Evolutionary conservation across 306 rosid genomes (phyloP).

Genomic region (Begonia masoniana): DNA sequence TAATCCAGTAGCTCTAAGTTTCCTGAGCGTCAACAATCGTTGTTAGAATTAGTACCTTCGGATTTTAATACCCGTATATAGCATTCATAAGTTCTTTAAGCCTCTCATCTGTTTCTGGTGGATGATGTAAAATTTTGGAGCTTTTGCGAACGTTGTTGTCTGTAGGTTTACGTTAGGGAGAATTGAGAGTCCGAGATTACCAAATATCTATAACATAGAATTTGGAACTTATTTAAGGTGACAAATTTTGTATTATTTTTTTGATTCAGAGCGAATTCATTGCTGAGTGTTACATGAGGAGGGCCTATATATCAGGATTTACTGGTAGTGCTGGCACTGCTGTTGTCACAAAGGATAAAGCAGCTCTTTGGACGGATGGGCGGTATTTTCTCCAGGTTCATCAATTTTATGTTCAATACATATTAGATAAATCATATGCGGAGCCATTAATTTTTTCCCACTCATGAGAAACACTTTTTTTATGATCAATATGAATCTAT

Average conservation of each 20-base stretch:
- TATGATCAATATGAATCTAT: no score
- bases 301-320: slow-evolving; percentile 74
- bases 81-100: no score
- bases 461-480: no score
- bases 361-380: slow-evolving; percentile 98
- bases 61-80: no score
- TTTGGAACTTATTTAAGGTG: not conserved
- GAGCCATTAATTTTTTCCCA: no score
- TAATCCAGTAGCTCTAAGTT: no score
- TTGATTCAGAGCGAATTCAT: slow-evolving; percentile 79
- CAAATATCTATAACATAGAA: no score
- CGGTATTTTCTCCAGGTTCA: slow-evolving; percentile 92
- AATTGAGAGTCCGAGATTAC: not conserved
- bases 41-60: no score
- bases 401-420: no score
- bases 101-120: not conserved
- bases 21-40: no score
- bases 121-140: not conserved
- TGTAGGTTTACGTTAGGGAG: not conserved
- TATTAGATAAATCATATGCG: no score
- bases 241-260: not conserved
- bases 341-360: slow-evolving; percentile 75
- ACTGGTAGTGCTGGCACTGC: slow-evolving; percentile 95
- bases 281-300: slow-evolving; percentile 78
- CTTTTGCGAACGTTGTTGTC: no score